phyloP scores from a whole-genome alignment of 2,329 filamentous ascomycete species.

The Penicillium sp. region DNA sequence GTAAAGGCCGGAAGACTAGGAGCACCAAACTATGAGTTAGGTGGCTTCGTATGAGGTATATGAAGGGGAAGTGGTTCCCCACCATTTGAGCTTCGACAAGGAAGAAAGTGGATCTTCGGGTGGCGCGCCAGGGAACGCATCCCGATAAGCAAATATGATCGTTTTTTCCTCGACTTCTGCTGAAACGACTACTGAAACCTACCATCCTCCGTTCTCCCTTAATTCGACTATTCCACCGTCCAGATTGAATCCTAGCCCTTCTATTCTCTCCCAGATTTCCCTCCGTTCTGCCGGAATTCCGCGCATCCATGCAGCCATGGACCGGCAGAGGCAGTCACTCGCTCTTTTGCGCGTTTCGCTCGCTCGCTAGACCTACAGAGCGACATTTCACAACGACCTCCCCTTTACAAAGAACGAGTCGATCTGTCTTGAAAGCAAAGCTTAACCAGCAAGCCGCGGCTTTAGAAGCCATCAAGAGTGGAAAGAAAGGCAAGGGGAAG shows the following conservation, averaged over 20 bases:
- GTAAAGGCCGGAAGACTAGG: background rate
- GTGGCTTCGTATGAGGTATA: conserved; percentile 27
- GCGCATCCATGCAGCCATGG: conserved; percentile 41
- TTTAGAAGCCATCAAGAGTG: background rate
- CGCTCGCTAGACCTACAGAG: conserved; percentile 26
- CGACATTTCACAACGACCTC: conserved; percentile 36
- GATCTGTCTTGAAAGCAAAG: conserved; percentile 10
- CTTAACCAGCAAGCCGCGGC: background rate
- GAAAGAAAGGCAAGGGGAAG: background rate
- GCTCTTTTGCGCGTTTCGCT: conserved; percentile 43
- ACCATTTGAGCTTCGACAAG: conserved; percentile 26
- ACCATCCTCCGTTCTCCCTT: background rate
- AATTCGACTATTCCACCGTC: background rate
- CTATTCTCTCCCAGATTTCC: background rate
- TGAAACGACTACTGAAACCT: conserved; percentile 5
- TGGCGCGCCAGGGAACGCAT: conserved; percentile 21
- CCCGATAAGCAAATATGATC: conserved; percentile 20
- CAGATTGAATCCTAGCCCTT: background rate
- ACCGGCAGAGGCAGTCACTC: conserved; percentile 38
- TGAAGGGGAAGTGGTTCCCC: conserved; percentile 29
- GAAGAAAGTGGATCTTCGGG: conserved; percentile 22
- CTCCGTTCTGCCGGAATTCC: background rate
- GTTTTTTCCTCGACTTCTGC: background rate
- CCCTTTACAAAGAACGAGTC: conserved; percentile 25
- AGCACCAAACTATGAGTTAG: conserved; percentile 3